These are phyloP conservation scores for Heliamphora pulchella DNA, from an alignment of 179 eudicot species.

Conservation along the genomic window DNA sequence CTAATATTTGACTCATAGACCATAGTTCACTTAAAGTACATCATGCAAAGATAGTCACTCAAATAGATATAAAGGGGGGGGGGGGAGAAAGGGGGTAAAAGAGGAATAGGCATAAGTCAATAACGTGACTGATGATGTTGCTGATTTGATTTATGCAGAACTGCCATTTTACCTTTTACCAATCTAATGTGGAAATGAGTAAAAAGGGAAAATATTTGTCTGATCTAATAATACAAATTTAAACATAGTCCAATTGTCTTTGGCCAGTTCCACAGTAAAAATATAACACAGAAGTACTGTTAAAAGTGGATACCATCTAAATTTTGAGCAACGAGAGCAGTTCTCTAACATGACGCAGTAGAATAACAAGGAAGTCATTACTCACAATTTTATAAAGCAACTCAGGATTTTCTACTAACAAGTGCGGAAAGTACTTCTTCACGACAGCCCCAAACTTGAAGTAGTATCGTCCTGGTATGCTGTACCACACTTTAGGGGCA, in stretches of 20 bases:
- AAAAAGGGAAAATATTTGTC: neutral
- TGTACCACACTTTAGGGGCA: conserved; percentile 72
- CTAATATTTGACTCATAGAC: no score
- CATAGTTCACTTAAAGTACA: no score
- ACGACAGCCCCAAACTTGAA: conserved; percentile 44
- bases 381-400: conserved; percentile 45
- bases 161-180: neutral
- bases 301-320: conserved; percentile 7
- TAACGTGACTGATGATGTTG: neutral
- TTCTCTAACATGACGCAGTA: neutral
- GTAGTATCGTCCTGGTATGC: conserved; percentile 45
- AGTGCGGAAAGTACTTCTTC: conserved; percentile 40
- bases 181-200: neutral
- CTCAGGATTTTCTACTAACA: conserved; percentile 31
- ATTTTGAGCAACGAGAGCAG: neutral
- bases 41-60: no score
- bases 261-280: neutral
- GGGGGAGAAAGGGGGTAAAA: neutral
- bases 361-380: conserved; percentile 16
- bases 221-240: neutral
- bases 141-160: no score
- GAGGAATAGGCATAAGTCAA: neutral
- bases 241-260: neutral
- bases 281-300: neutral
- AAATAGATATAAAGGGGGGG: no score